Conservation (phyloP, 192 early-diverging fungal genomes). For the Backusella australiensis region DNA sequence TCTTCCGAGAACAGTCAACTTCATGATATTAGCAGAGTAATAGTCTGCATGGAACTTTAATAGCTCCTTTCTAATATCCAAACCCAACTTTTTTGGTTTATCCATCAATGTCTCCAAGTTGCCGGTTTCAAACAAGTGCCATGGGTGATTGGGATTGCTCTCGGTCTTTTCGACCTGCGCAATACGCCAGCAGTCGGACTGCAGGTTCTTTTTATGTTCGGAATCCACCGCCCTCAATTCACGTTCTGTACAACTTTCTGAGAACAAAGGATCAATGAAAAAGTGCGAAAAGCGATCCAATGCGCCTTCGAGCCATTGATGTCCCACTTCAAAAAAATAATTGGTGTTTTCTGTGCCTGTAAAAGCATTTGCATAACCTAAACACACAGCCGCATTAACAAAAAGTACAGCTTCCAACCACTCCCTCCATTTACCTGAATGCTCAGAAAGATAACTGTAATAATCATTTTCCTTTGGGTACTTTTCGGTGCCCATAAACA, state of each 20-base stretch:
- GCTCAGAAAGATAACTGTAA: slow-evolving; percentile 43
- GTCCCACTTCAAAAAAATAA: slow-evolving; percentile 54
- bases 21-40: slow-evolving; percentile 94
- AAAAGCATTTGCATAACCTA: slow-evolving; percentile 46
- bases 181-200: slow-evolving; percentile 77
- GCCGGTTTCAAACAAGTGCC: slow-evolving; percentile 83
- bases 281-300: slow-evolving; percentile 75
- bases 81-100: slow-evolving; percentile 53
- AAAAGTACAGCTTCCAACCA: background rate
- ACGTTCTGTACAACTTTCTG: slow-evolving; percentile 79
- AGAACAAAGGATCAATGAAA: slow-evolving; percentile 86
- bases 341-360: slow-evolving; percentile 47
- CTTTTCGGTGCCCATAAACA: slow-evolving; percentile 64
- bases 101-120: slow-evolving; percentile 76
- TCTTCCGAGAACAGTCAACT: slow-evolving; percentile 76
- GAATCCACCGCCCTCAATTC: slow-evolving; percentile 93
- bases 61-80: slow-evolving; percentile 77
- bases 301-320: slow-evolving; percentile 46
- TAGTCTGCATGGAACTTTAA: slow-evolving; percentile 81
- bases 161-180: slow-evolving; percentile 80
- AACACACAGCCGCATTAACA: background rate
- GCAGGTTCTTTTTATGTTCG: slow-evolving; percentile 87
- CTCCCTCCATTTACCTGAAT: slow-evolving; percentile 35
- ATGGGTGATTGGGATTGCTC: slow-evolving; percentile 69
- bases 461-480: slow-evolving; percentile 71